Base-by-base conservation (phyloP, 495 filamentous ascomycete species). In the Neurospora sp. region DNA sequence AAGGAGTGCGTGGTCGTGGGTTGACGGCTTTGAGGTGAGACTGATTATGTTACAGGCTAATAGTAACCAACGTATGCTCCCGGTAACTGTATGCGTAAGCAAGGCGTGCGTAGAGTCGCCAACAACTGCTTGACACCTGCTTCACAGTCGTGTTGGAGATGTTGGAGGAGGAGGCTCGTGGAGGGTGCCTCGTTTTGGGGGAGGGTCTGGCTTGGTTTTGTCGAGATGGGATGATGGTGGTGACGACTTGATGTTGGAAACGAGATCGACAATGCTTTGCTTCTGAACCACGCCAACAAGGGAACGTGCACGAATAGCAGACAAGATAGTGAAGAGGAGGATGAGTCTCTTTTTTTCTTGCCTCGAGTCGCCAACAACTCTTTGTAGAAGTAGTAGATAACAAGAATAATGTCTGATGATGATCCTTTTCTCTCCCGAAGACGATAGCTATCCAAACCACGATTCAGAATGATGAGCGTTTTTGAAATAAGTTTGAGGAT, bases 321-420 rank as follows among this genome's bases (percentile, higher is more conserved):
- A 66, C 54, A 66, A 66, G 54, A 66, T 66, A 66, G 54, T 66
- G 54, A 66, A 66, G 54, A 66, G 54, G 54, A 62, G 54, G 54
- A 66, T 66, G 54, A 66, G 54, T 66, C 54, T 66, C 54, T 66
- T 66, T 66, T 66, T 66, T 66, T 36, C 54, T 66, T 66, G 54
- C 28, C 54, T 66, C 28, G 54, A 66, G 54, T 66, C 54, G 54
- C 28, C 54, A 66, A 66, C 28, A 66, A 66, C 54, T 66, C 54
- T 19, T 66, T 66, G 54, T 66, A 66, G 15, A 66, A 66, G 15
- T 66, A 66, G 6, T 66, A 66, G 54, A 66, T 66, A 66, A 66
- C 54, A 66, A 66, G 28, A 66, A 66, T 66, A 66, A 59, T 62
- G 48, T 62, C 13, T 62, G 13, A 62, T 34, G 54, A 66, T 34